phyloP scores from a whole-genome alignment of 495 filamentous ascomycete genomes.

The Penicillium longicatenatum region DNA sequence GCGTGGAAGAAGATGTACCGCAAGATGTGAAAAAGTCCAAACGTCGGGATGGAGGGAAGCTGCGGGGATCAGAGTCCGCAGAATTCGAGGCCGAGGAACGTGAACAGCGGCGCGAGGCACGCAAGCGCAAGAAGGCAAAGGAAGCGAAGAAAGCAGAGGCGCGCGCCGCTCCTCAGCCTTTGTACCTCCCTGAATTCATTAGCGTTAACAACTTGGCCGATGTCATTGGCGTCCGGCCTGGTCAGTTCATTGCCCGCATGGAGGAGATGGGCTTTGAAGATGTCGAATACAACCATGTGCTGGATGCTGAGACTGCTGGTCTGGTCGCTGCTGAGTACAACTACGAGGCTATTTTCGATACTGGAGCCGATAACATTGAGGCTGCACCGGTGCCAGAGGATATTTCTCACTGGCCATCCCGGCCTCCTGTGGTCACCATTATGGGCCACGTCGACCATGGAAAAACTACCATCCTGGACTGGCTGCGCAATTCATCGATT shows the following conservation, averaged over 20 bases:
- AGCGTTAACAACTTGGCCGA: constrained; percentile 82
- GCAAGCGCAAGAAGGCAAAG: constrained; percentile 52
- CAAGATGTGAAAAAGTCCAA: constrained; percentile 28
- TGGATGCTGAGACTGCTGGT: constrained; percentile 88
- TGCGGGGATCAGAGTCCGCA: constrained; percentile 26
- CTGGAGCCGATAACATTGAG: constrained; percentile 67
- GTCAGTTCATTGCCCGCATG: constrained; percentile 75
- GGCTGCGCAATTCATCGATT: constrained; percentile 88
- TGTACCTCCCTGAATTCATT: constrained; percentile 89
- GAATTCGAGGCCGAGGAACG: constrained; percentile 41
- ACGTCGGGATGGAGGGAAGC: constrained; percentile 29
- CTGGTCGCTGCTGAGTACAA: constrained; percentile 91
- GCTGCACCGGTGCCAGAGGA: constrained; percentile 72
- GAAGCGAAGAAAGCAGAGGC: constrained; percentile 34
- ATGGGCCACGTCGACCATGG: constrained; percentile 99
- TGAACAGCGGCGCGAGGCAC: constrained; percentile 36
- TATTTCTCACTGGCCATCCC: constrained; percentile 63
- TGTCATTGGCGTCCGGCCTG: constrained; percentile 68
- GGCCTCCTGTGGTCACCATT: constrained; percentile 96
- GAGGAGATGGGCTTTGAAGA: constrained; percentile 78
- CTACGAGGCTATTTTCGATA: constrained; percentile 85
- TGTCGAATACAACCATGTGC: constrained; percentile 72
- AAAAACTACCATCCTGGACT: constrained; percentile 96
- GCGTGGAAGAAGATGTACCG: constrained; percentile 16
- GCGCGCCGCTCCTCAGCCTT: constrained; percentile 53